A percentile compares a stretch with the other conserved stretches of the same genome.
Evolutionary conservation across 106 monocot species (phyloP).

Genomic region (Xerophyta viscosa): DNA sequence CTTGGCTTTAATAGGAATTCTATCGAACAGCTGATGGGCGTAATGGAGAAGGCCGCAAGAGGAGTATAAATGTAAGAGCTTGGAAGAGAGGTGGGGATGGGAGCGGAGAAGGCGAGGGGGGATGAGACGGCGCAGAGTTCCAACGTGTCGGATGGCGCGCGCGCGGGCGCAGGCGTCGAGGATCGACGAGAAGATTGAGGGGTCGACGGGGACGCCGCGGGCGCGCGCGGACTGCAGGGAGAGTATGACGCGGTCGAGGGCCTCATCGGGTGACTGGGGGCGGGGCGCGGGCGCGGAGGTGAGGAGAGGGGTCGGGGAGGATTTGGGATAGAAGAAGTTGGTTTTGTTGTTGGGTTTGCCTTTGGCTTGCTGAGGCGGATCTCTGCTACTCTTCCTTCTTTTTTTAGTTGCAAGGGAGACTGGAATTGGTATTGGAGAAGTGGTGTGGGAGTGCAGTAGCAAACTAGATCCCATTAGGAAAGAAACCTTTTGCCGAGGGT

Average conservation of each 20-base stretch:
- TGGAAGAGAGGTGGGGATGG: conserved; percentile 19
- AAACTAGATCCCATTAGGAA: no score
- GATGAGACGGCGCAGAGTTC: conserved; percentile 45
- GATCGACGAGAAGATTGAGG: conserved; percentile 36
- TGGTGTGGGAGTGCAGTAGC: background rate
- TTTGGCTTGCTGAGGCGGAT: background rate
- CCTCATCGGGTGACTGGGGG: conserved; percentile 18
- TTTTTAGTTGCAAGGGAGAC: background rate
- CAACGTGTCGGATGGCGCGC: conserved; percentile 15
- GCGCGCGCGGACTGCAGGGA: conserved; percentile 30
- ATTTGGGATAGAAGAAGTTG: conserved; percentile 24
- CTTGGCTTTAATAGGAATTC: conserved; percentile 28
- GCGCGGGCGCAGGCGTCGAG: conserved; percentile 39
- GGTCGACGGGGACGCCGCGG: conserved; percentile 27
- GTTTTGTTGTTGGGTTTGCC: background rate
- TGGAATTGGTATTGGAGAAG: background rate
- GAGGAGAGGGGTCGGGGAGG: conserved; percentile 30
- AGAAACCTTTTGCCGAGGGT: no score
- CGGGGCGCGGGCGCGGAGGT: background rate
- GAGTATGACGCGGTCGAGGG: conserved; percentile 40
- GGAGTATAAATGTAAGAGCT: conserved; percentile 32
- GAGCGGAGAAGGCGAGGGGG: conserved; percentile 33
- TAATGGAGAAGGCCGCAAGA: conserved; percentile 34
- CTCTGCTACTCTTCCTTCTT: background rate
- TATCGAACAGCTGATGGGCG: conserved; percentile 76